Conservation (phyloP, 306 rosid species). For the Neltuma alba region DNA sequence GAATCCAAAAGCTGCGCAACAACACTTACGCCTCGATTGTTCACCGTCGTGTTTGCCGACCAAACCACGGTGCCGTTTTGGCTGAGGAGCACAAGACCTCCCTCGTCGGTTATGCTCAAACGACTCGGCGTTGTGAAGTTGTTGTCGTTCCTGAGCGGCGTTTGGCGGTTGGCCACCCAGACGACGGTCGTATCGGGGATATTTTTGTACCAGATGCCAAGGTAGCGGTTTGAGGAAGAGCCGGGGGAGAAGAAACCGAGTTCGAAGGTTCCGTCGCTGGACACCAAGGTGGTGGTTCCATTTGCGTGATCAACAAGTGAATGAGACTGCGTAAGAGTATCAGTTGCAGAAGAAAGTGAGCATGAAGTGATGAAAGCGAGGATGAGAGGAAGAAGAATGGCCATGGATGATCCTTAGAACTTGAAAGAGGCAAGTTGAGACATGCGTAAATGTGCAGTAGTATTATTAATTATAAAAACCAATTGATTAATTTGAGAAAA, state of each 20-base stretch:
- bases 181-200: neutral
- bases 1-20: constrained; percentile 34
- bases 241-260: constrained; percentile 66
- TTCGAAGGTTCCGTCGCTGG: constrained; percentile 43
- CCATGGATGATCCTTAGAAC: neutral
- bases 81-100: constrained; percentile 30
- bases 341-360: neutral
- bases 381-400: neutral
- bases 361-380: neutral
- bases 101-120: neutral
- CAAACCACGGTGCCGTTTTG: constrained; percentile 15
- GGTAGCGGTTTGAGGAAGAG: constrained; percentile 13
- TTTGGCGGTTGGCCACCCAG: constrained; percentile 43
- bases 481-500: too few species aligned
- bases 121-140: constrained; percentile 1
- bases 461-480: too few species aligned
- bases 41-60: constrained; percentile 24
- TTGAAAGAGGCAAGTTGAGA: neutral
- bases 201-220: constrained; percentile 10
- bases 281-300: constrained; percentile 42
- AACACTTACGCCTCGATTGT: neutral
- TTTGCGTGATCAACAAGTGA: constrained; percentile 25
- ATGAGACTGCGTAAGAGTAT: constrained; percentile 19
- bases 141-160: constrained; percentile 25
- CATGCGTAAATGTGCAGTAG: neutral